Percentiles rank a stretch among this genome's conserved stretches.
Conservation (phyloP, 2,329 filamentous ascomycete species). For the Stagonosporopsis rhizophila region DNA sequence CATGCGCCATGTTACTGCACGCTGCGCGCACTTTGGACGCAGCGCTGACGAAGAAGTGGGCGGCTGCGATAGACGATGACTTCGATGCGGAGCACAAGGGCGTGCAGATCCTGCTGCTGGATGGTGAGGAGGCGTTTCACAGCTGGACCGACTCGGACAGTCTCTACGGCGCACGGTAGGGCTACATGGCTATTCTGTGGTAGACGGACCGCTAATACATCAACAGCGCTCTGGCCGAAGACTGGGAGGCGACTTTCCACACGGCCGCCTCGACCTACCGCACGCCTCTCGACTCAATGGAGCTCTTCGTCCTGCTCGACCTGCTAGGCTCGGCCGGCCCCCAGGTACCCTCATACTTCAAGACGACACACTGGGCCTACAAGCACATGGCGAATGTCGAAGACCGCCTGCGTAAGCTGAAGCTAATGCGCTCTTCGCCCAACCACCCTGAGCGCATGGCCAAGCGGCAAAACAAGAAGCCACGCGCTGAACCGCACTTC, state of each 20-base stretch:
- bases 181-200: not conserved
- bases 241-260: conserved; percentile 78
- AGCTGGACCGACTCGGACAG: conserved; percentile 83
- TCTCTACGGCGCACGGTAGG: conserved; percentile 83
- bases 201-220: not conserved
- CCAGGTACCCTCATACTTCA: conserved; percentile 83
- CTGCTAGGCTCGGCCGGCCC: conserved; percentile 77
- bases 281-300: conserved; percentile 79
- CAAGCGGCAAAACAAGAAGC: conserved; percentile 38
- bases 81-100: conserved; percentile 76
- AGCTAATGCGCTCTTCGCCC: conserved; percentile 69
- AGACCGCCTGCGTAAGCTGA: conserved; percentile 71
- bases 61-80: conserved; percentile 52
- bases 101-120: conserved; percentile 87
- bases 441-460: conserved; percentile 55
- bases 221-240: conserved; percentile 71
- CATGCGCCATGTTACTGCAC: conserved; percentile 93
- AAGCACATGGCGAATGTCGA: conserved; percentile 77
- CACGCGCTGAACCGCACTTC: conserved; percentile 59
- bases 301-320: conserved; percentile 88
- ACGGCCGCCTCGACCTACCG: conserved; percentile 75
- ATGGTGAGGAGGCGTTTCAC: conserved; percentile 92
- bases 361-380: conserved; percentile 94
- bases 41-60: conserved; percentile 86
- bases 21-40: conserved; percentile 80